These are phyloP conservation scores for Coemansia sp. DNA, from an alignment of 192 early-diverging fungal species.

Conservation along the genomic window DNA sequence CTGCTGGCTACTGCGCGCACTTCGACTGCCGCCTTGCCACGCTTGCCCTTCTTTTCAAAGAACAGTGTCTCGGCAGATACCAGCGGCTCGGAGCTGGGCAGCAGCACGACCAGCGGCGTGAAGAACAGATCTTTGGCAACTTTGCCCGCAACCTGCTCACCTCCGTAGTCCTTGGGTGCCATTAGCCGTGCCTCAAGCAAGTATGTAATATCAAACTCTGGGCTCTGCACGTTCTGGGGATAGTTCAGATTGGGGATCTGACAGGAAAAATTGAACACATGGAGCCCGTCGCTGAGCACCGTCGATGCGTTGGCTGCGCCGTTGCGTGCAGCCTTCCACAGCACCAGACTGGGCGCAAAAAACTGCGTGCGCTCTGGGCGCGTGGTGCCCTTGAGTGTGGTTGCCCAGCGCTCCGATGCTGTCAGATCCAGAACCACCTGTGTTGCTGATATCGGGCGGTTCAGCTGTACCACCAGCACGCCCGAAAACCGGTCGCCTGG, in stretches of 20 bases:
- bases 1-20: slow-evolving; percentile 21
- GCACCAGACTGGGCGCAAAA: slow-evolving; percentile 20
- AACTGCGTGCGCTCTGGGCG: slow-evolving; percentile 18
- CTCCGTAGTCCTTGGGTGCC: slow-evolving; percentile 28
- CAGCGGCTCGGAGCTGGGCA: slow-evolving; percentile 21
- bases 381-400: slow-evolving; percentile 12
- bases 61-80: slow-evolving; percentile 35
- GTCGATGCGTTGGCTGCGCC: slow-evolving; percentile 35
- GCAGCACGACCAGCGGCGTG: slow-evolving; percentile 32
- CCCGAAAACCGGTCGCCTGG: slow-evolving; percentile 49
- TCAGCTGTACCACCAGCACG: slow-evolving; percentile 36
- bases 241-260: slow-evolving; percentile 52
- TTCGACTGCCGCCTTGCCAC: slow-evolving; percentile 45
- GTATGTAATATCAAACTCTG: slow-evolving; percentile 37
- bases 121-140: slow-evolving; percentile 37
- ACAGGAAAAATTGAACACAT: slow-evolving; percentile 51
- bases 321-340: slow-evolving; percentile 46
- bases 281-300: slow-evolving; percentile 50
- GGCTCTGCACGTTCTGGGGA: slow-evolving; percentile 33
- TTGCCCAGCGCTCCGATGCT: slow-evolving; percentile 31
- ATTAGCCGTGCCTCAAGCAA: slow-evolving; percentile 22
- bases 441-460: slow-evolving; percentile 39
- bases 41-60: slow-evolving; percentile 50
- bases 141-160: slow-evolving; percentile 24
- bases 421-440: slow-evolving; percentile 42